phyloP scores from a whole-genome alignment of 768 basidiomycete species.

The Daedaleopsis nitida region DNA sequence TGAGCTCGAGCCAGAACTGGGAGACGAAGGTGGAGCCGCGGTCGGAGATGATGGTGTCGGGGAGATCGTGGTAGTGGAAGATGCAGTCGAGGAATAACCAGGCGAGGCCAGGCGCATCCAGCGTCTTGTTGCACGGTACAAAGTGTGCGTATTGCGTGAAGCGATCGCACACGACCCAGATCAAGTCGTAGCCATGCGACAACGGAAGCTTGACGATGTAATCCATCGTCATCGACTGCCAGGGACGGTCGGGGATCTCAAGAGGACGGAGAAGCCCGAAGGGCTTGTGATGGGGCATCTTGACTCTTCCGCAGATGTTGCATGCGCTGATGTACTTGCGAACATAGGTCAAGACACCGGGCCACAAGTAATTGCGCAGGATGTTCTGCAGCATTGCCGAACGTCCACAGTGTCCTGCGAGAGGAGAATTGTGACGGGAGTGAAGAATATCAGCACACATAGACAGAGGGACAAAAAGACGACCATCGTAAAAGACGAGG shows the following conservation, averaged over 20 bases:
- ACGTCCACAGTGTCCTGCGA: slow-evolving; percentile 46
- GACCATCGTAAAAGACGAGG: slow-evolving; percentile 29
- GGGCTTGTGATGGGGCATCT: slow-evolving; percentile 30
- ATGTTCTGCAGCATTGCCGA: slow-evolving; percentile 40
- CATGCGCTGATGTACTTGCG: slow-evolving; percentile 34
- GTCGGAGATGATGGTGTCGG: slow-evolving; percentile 25
- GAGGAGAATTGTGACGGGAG: slow-evolving; percentile 37
- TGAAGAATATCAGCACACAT: slow-evolving; percentile 34
- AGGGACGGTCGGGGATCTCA: slow-evolving; percentile 24
- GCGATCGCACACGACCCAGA: slow-evolving; percentile 26
- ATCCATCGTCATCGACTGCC: slow-evolving; percentile 28
- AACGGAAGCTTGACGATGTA: slow-evolving; percentile 30
- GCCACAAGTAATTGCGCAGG: slow-evolving; percentile 44
- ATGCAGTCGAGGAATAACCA: slow-evolving; percentile 19
- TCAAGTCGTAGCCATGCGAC: slow-evolving; percentile 21
- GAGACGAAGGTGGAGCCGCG: slow-evolving; percentile 15
- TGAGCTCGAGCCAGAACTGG: slow-evolving; percentile 9
- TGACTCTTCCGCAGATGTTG: slow-evolving; percentile 31
- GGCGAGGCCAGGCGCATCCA: slow-evolving; percentile 8
- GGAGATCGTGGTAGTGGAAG: too few relatives aligned
- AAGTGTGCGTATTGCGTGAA: slow-evolving; percentile 3
- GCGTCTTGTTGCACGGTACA: slow-evolving; percentile 6
- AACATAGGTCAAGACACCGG: slow-evolving; percentile 28
- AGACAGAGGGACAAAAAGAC: slow-evolving; percentile 35
- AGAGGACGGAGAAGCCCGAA: slow-evolving; percentile 36